Conservation (phyloP, 1,139 yeast genomes). For the Candida sanyaensis region DNA sequence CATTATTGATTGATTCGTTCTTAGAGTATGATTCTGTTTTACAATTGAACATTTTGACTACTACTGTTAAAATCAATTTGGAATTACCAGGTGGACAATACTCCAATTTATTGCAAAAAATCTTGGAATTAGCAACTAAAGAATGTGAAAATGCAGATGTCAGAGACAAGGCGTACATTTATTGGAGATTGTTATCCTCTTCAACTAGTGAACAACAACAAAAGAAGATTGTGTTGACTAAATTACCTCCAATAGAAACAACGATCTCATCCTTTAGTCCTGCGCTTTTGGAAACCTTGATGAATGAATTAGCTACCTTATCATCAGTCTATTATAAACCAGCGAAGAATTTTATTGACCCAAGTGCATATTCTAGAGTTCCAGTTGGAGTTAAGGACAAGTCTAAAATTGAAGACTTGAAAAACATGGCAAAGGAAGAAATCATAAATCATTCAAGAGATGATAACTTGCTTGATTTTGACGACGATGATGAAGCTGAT, state of each 20-base stretch:
- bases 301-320: conserved; percentile 79
- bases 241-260: conserved; percentile 69
- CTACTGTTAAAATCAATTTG: conserved; percentile 75
- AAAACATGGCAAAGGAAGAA: conserved; percentile 75
- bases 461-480: conserved; percentile 83
- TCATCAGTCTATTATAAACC: conserved; percentile 92
- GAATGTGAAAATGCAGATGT: conserved; percentile 89
- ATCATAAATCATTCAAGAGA: conserved; percentile 66
- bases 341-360: conserved; percentile 63
- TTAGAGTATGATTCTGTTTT: conserved; percentile 73
- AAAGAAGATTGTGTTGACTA: conserved; percentile 55
- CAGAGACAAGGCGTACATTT: conserved; percentile 90
- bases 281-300: conserved; percentile 62
- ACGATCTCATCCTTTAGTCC: conserved; percentile 76
- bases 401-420: conserved; percentile 65
- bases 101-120: conserved; percentile 60
- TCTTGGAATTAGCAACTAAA: conserved; percentile 76
- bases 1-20: conserved; percentile 60
- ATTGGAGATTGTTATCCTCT: conserved; percentile 87
- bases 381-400: conserved; percentile 23
- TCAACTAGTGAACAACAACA: conserved; percentile 43
- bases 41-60: conserved; percentile 74
- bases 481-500: conserved; percentile 58
- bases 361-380: conserved; percentile 30
- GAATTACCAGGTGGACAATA: conserved; percentile 28